Evolutionary conservation across 176 grass and related monocot genomes (phyloP).

Genomic region (Bonia amplexicaulis): DNA sequence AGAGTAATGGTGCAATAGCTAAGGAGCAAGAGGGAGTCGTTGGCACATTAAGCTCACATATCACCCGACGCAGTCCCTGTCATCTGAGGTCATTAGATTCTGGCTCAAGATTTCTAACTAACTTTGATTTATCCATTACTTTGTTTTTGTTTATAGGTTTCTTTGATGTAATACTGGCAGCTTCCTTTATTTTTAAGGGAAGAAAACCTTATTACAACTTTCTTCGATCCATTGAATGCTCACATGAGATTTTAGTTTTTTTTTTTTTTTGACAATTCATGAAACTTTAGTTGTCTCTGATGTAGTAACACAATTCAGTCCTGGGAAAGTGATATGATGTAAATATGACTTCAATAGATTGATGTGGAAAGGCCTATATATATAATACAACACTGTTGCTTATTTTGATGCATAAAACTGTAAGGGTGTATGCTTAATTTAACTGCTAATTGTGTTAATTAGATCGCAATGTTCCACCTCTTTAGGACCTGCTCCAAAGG

Average conservation of each 20-base stretch:
- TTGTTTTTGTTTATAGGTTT: conserved; percentile 25
- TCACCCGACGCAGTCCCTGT: conserved; percentile 31
- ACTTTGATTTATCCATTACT: conserved; percentile 40
- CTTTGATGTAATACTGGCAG: background rate
- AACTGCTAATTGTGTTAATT: conserved; percentile 11
- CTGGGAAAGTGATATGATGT: background rate
- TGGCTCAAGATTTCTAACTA: conserved; percentile 44
- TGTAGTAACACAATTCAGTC: background rate
- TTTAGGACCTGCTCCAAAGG: no score
- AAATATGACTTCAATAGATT: background rate
- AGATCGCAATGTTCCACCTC: conserved; percentile 26
- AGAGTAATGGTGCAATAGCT: background rate
- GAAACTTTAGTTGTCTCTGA: background rate
- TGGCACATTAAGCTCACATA: conserved; percentile 36
- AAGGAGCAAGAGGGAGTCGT: conserved; percentile 4
- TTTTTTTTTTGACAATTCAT: no score
- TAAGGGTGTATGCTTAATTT: background rate
- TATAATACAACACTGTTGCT: background rate
- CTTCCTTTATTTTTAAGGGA: conserved; percentile 27
- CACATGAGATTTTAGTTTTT: background rate
- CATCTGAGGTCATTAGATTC: conserved; percentile 38
- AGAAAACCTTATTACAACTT: background rate
- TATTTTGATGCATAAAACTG: background rate
- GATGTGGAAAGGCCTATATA: background rate
- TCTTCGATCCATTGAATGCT: background rate